Conservation (phyloP, 1,139 yeast species). For the Lodderomyces beijingensis region DNA sequence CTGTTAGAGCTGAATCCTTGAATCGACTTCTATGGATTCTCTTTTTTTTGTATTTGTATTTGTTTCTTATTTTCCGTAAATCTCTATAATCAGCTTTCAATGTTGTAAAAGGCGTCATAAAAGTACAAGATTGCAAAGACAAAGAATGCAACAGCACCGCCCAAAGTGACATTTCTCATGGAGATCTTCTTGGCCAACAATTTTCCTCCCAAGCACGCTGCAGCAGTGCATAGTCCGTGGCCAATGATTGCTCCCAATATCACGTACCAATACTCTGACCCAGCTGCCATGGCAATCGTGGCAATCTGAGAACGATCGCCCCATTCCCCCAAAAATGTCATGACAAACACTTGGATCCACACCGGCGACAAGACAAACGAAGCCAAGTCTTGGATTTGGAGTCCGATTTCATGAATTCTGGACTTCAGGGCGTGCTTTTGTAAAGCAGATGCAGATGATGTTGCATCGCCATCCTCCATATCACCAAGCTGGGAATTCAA, state of each 20-base stretch:
- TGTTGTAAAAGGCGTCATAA: conserved; percentile 51
- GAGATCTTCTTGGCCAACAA: conserved; percentile 84
- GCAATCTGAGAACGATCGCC: conserved; percentile 98
- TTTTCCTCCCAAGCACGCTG: conserved; percentile 95
- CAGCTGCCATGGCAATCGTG: conserved; percentile 98
- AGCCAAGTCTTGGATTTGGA: conserved; percentile 47
- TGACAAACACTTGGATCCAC: conserved; percentile 91
- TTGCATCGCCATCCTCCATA: conserved; percentile 52
- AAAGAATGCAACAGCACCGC: conserved; percentile 85
- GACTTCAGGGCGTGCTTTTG: conserved; percentile 7
- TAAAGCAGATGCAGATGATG: conserved; percentile 10
- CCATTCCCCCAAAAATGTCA: conserved; percentile 98
- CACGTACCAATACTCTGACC: conserved; percentile 86
- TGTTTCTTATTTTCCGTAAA: background rate
- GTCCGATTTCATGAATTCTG: conserved; percentile 27
- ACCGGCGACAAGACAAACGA: conserved; percentile 73
- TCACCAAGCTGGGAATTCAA: conserved; percentile 48
- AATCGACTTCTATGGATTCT: conserved; percentile 1
- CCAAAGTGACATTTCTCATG: conserved; percentile 85
- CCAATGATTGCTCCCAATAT: conserved; percentile 88
- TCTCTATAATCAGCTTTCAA: conserved; percentile 15
- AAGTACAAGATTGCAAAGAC: conserved; percentile 79
- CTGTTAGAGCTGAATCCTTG: background rate
- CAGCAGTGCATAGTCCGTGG: conserved; percentile 82
- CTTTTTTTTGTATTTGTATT: background rate